Conservation (phyloP, 805 yeast species). For the Candida corydali region DNA sequence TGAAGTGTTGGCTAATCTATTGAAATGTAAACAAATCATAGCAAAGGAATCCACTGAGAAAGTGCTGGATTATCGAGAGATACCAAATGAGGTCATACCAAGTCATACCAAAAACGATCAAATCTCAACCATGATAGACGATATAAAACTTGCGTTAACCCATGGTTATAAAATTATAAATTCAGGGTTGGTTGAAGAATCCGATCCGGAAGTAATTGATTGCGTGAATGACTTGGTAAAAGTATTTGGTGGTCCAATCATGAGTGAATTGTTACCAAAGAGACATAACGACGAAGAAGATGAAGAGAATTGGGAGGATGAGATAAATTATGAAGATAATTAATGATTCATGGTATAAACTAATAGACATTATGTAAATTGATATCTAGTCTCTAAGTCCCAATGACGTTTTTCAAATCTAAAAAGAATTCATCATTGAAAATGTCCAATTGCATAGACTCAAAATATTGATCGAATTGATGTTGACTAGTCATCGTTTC, state of each 20-base stretch:
- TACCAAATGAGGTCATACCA: slow-evolving; percentile 19
- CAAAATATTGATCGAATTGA: slow-evolving; percentile 21
- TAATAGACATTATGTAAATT: neutral
- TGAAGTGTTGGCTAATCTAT: slow-evolving; percentile 70
- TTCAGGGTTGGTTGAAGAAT: slow-evolving; percentile 35
- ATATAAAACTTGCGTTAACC: slow-evolving; percentile 41
- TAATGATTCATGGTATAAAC: no score
- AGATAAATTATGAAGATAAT: slow-evolving; percentile 38
- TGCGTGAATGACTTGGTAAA: slow-evolving; percentile 50
- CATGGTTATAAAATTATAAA: slow-evolving; percentile 42
- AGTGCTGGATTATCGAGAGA: slow-evolving; percentile 40
- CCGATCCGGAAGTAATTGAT: slow-evolving; percentile 55
- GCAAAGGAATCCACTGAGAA: slow-evolving; percentile 28
- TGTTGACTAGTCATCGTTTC: slow-evolving; percentile 1
- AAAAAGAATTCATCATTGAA: slow-evolving; percentile 24
- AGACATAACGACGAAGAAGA: slow-evolving; percentile 25
- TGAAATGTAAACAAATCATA: slow-evolving; percentile 31
- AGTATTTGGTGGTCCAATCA: slow-evolving; percentile 59
- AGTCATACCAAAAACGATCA: slow-evolving; percentile 22
- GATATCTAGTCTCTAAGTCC: neutral
- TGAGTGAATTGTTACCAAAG: slow-evolving; percentile 38
- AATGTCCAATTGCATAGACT: slow-evolving; percentile 22
- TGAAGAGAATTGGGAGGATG: slow-evolving; percentile 47
- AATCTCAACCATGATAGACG: slow-evolving; percentile 26
- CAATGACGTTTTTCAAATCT: slow-evolving; percentile 16